Conservation (phyloP, 176 grass and related monocot species). For the Musa beccarii region DNA sequence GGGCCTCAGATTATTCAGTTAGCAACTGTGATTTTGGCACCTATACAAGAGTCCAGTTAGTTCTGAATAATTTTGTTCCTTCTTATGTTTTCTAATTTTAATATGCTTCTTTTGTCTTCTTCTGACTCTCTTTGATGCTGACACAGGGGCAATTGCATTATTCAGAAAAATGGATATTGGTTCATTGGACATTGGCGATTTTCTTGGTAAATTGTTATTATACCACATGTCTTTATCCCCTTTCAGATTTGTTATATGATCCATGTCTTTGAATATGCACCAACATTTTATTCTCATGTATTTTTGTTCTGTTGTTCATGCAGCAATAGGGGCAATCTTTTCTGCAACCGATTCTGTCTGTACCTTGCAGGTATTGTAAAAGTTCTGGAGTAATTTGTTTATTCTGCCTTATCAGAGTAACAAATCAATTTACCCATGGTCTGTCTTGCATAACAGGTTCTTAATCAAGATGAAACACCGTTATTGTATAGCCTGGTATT, state of each 20-base stretch:
- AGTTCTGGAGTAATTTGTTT: background rate
- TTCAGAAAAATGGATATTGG: constrained; percentile 89
- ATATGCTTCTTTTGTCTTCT: background rate
- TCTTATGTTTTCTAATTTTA: background rate
- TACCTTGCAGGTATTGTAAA: constrained; percentile 62
- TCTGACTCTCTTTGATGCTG: constrained; percentile 13
- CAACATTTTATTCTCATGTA: constrained; percentile 23
- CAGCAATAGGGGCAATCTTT: constrained; percentile 99
- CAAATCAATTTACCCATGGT: background rate
- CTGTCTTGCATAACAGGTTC: constrained; percentile 40
- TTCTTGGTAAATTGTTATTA: constrained; percentile 65
- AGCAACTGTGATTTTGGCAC: background rate
- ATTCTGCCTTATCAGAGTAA: background rate
- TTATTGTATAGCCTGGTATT: constrained; percentile 92
- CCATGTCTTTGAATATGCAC: background rate
- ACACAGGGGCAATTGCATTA: constrained; percentile 60
- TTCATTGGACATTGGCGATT: constrained; percentile 67
- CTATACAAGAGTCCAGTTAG: too few relatives aligned
- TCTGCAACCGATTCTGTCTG: constrained; percentile 98
- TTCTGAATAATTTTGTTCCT: background rate
- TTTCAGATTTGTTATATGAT: background rate
- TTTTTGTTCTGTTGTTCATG: constrained; percentile 19
- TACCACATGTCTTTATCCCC: background rate
- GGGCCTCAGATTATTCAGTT: background rate
- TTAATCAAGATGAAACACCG: constrained; percentile 93